Percentiles rank a stretch among this genome's conserved stretches.
Conservation (phyloP, 495 filamentous ascomycete genomes). For the Aspergillus bertholletiae region DNA sequence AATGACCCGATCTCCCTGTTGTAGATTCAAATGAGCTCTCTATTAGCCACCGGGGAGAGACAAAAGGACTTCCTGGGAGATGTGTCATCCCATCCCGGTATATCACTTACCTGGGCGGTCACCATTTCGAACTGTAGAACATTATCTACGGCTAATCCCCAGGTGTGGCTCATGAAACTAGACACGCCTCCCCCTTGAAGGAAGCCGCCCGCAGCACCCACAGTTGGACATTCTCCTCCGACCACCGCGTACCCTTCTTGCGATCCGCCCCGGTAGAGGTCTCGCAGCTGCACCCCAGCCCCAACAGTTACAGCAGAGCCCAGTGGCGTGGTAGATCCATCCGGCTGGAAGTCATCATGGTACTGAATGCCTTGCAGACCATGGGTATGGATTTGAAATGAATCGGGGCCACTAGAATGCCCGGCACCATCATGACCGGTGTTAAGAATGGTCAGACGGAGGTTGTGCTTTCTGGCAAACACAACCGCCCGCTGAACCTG, state of each 20-base stretch:
- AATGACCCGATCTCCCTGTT: slow-evolving; percentile 30
- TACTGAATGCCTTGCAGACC: slow-evolving; percentile 33
- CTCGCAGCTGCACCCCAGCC: slow-evolving; percentile 42
- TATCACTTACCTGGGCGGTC: slow-evolving; percentile 15
- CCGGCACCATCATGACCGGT: slow-evolving; percentile 55
- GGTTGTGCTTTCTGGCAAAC: slow-evolving; percentile 44
- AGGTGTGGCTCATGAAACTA: slow-evolving; percentile 36
- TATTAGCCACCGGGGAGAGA: no score
- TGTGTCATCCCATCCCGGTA: no score
- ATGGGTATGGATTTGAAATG: slow-evolving; percentile 24
- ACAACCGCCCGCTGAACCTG: slow-evolving; percentile 42
- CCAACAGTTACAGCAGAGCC: slow-evolving; percentile 49
- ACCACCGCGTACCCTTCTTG: slow-evolving; percentile 35
- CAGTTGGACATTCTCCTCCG: slow-evolving; percentile 39
- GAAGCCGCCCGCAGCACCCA: slow-evolving; percentile 46
- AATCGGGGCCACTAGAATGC: slow-evolving; percentile 48
- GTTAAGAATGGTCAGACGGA: slow-evolving; percentile 55
- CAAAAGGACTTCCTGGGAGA: no score
- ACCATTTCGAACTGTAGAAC: slow-evolving; percentile 35
- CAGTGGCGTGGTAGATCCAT: slow-evolving; percentile 19
- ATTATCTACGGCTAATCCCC: slow-evolving; percentile 53
- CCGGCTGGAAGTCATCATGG: slow-evolving; percentile 40
- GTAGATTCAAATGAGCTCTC: no score
- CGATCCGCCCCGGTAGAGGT: slow-evolving; percentile 42
- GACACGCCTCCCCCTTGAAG: slow-evolving; percentile 49